These are phyloP conservation scores for Xylaria polymorpha DNA, from an alignment of 2,329 filamentous ascomycete genomes.

Conservation along the genomic window DNA sequence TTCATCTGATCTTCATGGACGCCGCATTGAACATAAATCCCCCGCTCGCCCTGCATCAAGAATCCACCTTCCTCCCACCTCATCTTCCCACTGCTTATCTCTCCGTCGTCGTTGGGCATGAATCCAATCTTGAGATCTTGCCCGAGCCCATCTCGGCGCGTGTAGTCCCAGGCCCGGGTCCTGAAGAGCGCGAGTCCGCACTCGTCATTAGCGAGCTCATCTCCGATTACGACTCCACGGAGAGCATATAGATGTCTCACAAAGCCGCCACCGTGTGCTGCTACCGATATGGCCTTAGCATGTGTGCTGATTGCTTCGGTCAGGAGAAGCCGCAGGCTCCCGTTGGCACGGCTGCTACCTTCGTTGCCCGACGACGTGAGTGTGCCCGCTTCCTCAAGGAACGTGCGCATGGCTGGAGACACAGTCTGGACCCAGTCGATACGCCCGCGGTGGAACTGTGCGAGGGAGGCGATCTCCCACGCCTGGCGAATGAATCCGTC, in stretches of 20 bases:
- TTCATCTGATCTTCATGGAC: too few species aligned
- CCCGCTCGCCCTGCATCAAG: too few species aligned
- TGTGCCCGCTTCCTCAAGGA: slow-evolving; percentile 28
- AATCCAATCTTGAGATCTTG: slow-evolving; percentile 41
- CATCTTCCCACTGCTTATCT: neutral
- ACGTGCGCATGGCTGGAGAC: slow-evolving; percentile 24
- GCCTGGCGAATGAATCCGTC: slow-evolving; percentile 34
- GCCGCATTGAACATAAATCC: too few species aligned
- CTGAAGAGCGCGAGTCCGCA: slow-evolving; percentile 24
- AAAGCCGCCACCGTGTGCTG: too few species aligned
- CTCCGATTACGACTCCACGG: too few species aligned
- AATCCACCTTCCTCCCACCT: too few species aligned
- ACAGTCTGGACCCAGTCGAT: slow-evolving; percentile 39
- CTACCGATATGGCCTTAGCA: too few species aligned
- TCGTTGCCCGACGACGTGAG: too few species aligned
- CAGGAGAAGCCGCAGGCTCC: too few species aligned
- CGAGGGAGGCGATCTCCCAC: slow-evolving; percentile 36
- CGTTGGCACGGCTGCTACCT: too few species aligned
- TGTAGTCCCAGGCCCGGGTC: slow-evolving; percentile 34
- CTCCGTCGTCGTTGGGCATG: slow-evolving; percentile 24
- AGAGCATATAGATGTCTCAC: too few species aligned
- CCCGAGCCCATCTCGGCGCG: slow-evolving; percentile 31
- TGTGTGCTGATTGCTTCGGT: too few species aligned
- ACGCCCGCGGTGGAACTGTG: slow-evolving; percentile 27
- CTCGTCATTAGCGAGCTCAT: neutral